Base-by-base conservation (phyloP, 73 alveolate species). In the Halteria grandinella region DNA sequence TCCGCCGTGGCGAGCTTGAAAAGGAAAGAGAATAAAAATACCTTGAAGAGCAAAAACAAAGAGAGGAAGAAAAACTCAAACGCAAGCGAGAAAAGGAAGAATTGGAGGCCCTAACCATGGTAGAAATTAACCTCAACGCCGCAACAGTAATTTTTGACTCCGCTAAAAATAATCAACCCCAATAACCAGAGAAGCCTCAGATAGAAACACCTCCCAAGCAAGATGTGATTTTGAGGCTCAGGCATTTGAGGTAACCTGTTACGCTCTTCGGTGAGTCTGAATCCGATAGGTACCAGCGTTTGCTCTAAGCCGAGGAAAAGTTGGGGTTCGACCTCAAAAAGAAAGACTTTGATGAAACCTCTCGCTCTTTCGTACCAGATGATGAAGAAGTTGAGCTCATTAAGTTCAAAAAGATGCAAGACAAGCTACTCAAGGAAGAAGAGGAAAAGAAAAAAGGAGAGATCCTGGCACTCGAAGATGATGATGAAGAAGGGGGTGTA, bases 211-310 rank as follows among this genome's bases (percentile, higher is more conserved):
- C 47, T 11, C 14, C 49, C 2, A 69, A 25, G 34, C 79, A 57
- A 21, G 87, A 83, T 21, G 62, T 83, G 15, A 40, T 37, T 54
- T 14, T 20, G 0, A 25, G 73, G 24, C 60, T 83, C 18, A 72
- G 92, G 43, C 60, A 74, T 20, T 63, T 37, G 17, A 90, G 89
- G n/a, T 71, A 80, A 41, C 95, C 97, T 1, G 79, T 82, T 17
- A 69, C 89, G 10, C 57, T 74, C 43, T 91, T 88, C 71, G 94
- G 94, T 0, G 97, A 91, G 69, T 76, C 91, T 44, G 92, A 88
- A 64, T 53, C 48, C 69, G 48, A 91, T 55, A 60, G 95, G 37
- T 88, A 83, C 31, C 64, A 70, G 28, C 70, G 97, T 52, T 69
- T 90, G 25, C 44, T 32, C 50, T 24, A 63, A 21, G 43, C 50